A percentile compares a stretch with the other conserved stretches of the same genome.
Conservation (phyloP, 352 stramenopile genomes). For the Thalassiosira pacifica region DNA sequence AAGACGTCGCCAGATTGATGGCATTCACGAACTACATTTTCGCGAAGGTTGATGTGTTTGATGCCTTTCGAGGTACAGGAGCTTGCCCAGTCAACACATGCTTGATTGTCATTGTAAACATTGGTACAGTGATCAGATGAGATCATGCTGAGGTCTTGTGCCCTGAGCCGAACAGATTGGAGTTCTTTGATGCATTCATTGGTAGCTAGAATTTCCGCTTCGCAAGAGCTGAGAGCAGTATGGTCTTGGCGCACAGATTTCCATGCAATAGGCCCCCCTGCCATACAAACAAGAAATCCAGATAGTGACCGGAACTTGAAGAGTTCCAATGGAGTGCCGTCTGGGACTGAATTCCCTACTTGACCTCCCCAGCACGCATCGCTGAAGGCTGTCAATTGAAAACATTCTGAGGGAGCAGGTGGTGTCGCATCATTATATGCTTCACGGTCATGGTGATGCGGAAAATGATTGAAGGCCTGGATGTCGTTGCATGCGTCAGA, state of each 20-base stretch:
- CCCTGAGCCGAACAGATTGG: neutral
- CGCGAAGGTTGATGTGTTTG: constrained; percentile 22
- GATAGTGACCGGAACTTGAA: constrained; percentile 15
- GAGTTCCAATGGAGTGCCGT: constrained; percentile 19
- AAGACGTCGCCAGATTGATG: too few relatives aligned
- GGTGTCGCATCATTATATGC: too few relatives aligned
- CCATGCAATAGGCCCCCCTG: constrained; percentile 34
- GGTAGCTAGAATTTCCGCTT: constrained; percentile 55
- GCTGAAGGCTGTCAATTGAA: neutral
- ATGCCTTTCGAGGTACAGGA: neutral
- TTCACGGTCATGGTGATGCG: too few relatives aligned
- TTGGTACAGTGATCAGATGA: neutral
- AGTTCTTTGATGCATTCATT: constrained; percentile 19
- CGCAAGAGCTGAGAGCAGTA: constrained; percentile 48
- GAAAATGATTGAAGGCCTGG: neutral
- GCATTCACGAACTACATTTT: constrained; percentile 12
- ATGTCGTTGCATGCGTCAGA: neutral
- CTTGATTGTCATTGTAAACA: constrained; percentile 35
- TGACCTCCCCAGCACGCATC: constrained; percentile 31
- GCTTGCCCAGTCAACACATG: neutral
- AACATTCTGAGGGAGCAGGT: neutral
- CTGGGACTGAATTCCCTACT: constrained; percentile 5
- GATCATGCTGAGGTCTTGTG: neutral
- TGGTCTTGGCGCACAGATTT: constrained; percentile 30
- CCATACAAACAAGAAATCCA: neutral